Base-by-base conservation (phyloP, 257 asterid species). In the Penstemon newberryi region DNA sequence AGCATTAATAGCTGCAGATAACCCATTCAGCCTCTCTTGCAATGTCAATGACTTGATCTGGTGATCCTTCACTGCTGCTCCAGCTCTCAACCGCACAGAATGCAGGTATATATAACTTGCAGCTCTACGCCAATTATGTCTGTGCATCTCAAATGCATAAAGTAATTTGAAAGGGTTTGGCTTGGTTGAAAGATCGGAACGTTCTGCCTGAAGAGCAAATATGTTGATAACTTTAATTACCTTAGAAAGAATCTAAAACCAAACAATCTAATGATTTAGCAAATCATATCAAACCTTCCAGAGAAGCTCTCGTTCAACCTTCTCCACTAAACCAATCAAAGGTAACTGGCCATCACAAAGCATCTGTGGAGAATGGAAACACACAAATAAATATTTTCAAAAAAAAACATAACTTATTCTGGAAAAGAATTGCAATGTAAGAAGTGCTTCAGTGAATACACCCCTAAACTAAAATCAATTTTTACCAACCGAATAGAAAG, bases 291-390 rank as follows among this genome's bases (percentile, higher is more conserved):
- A 75, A 65, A 93, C 99, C 99, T 90, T 93, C 96, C 96, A 84
- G 75, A 84, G 88, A 79, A 93, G 99, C 87, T 93, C 99, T 63
- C 81, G 85, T 81, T 85, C 97, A 52, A 88, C 97, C 82, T 85
- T 93, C 63, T 93, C 97, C 60, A 77, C 83, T 66, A 90, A 85
- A 66, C 99, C 96, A 83, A 90, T 84, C 82, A 93, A 83, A 5
- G 99, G 97, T 56, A 93, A 87, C 83, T 87, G 92, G 58, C 97
- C 97, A 78, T 90, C 80, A 79, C 99, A 93, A 70, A 93, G 92
- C 74, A 93, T 79, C 99, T 93, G 87, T 58, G 69, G 73, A 71
- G 64, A 79, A 65, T 9, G 59, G 57, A 60, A 56, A 49, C 52
- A 40, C 66, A 39, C 66, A 72, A 54, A 45, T 33, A 70, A 65